Evolutionary conservation across 2,329 filamentous ascomycete genomes (phyloP), one percentile per base, ranked within the genome.

Genomic region (Talaromyces islandicus): DNA sequence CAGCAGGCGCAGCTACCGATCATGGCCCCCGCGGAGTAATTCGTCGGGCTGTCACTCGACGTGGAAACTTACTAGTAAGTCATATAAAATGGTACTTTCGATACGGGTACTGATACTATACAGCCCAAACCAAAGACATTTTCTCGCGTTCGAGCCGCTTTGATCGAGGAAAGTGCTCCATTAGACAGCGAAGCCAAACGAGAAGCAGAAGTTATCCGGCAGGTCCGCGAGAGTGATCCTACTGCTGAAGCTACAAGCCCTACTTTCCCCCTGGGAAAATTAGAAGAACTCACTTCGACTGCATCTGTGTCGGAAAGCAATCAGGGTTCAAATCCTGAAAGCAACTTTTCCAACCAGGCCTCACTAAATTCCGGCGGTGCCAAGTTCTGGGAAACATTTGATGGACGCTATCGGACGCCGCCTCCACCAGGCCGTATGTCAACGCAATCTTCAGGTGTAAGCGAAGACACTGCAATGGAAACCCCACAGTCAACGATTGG

Each of bases 41-140:
- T 63, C 85, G 90, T 63, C 84, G 92, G 63, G 85, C 88, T 1
- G 93, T 97, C 7, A 95, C 91, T 7, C 83, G 94, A 56, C 85
- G 93, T 61, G 91, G 92, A 7, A 99, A 96, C 74, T 81, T 99
- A 63, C 75, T 99, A 70, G 91, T 94, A 81, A 72, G 88, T 77
- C 29, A 43, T 14, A 7, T 41, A 12, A 19, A n/a, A 27, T 19
- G 3, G 17, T n/a, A 32, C 1, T n/a, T n/a, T 38, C 24, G 46
- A 7, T 32, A 4, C 25, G 2, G 12, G 67, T 52, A 71, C 59
- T 63, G 51, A 38, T 52, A 57, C 27, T 24, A 54, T 57, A 4
- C 66, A 95, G 90, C 94, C 95, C 12, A 99, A 97, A 80, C 94
- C 93, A 0, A 96, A 96, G 77, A 92, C 89, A 0, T 99, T 99